Evolutionary conservation across 2,329 filamentous ascomycete genomes (phyloP).

Genomic region (Colletotrichum phormii): DNA sequence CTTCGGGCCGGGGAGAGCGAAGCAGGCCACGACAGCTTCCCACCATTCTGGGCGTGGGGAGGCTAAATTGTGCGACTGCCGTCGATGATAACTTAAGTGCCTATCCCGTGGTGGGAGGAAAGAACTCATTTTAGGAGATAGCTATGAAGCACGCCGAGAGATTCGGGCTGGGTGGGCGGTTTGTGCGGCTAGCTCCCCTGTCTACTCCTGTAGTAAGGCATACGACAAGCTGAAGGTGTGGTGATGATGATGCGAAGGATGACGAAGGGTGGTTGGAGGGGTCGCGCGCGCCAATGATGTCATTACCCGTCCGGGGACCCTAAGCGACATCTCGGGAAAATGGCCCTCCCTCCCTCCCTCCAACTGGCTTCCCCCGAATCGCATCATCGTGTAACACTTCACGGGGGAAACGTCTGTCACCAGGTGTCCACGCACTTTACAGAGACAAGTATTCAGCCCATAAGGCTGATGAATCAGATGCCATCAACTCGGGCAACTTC

Average conservation of each 20-base stretch:
- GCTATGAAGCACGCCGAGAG: conserved; percentile 15
- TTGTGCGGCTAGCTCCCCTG: background rate
- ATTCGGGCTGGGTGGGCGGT: background rate
- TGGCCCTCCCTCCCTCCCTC: background rate
- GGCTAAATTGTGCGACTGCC: too few species aligned
- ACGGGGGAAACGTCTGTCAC: background rate
- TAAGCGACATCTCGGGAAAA: conserved; percentile 16
- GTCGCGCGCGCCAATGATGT: conserved; percentile 35
- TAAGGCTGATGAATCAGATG: background rate
- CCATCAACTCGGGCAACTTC: background rate
- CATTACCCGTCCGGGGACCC: conserved; percentile 13
- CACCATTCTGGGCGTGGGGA: background rate
- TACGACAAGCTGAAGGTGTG: background rate
- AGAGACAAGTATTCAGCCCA: background rate
- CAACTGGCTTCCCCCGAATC: background rate
- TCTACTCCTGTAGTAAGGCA: too few species aligned
- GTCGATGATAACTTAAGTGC: background rate
- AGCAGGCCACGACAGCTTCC: background rate
- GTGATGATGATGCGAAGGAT: conserved; percentile 34
- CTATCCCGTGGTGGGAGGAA: background rate
- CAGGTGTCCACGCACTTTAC: background rate
- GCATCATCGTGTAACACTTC: background rate
- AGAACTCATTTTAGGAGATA: too few species aligned
- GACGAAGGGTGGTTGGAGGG: conserved; percentile 28
- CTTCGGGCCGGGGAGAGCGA: background rate